Evolutionary conservation across 2,329 filamentous ascomycete genomes (phyloP), one percentile per base, ranked within the genome.

Genomic region (Clonostachys byssicola): DNA sequence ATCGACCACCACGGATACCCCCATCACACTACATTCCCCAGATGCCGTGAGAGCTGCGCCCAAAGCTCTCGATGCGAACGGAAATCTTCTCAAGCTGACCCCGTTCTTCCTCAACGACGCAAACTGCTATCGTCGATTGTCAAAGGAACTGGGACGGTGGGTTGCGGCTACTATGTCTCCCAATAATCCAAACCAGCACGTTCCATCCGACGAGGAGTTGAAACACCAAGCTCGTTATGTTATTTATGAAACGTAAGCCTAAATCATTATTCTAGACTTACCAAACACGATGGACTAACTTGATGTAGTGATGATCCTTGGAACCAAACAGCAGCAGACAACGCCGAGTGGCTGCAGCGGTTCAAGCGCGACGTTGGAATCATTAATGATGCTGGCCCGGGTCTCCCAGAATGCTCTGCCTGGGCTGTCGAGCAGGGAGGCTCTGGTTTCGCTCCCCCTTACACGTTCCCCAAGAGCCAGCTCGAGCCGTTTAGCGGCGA

Each of bases 271-370:
- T 8, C 12, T 36, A 18, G 49, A 16, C 13, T 14, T 7, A 40
- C 12, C 18, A 8, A 34, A 14, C 16, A 34, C 41, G 18, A 7
- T 34, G 34, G n/a, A 44, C 43, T 64, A 51, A 60, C 52, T 48
- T 20, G 36, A 5, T 16, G 2, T 41, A 81, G 78, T 48, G 81
- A 84, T 48, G 81, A 84, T 54, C 78, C 78, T 3, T 83, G 80
- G 77, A 84, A 85, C 58, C 76, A 81, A 54, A 85, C 81, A 0
- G 77, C 78, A 1, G 80, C 80, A 33, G 81, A 85, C 56, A 84
- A 85, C 52, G 72, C 70, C 1, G 80, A 85, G 60, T 85, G 81
- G 81, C 69, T 85, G 12, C 70, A 74, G 47, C 73, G 80, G 41
- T 84, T 85, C 66, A 85, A 85, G 60, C 73, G 78, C 12, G 73